Percentiles rank a stretch among this genome's conserved stretches.
Evolutionary conservation across 169 alveolate species (phyloP).

Genomic region (Plasmodium reichenowi): DNA sequence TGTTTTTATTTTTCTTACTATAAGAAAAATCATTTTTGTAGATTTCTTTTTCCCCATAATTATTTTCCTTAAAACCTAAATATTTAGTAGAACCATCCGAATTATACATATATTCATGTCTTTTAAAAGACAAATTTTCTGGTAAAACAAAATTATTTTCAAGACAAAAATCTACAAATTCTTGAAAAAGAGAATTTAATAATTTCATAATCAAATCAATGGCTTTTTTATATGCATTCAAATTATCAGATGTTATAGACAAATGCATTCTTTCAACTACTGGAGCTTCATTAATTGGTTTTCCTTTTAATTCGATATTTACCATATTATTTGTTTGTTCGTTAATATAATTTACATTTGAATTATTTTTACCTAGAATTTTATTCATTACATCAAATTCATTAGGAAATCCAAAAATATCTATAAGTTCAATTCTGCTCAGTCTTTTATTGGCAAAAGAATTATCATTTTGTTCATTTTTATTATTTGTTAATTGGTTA

Average conservation of each 20-base stretch:
- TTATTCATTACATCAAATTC: slow-evolving; percentile 85
- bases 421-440: slow-evolving; percentile 87
- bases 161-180: slow-evolving; percentile 80
- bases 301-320: slow-evolving; percentile 86
- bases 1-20: slow-evolving; percentile 34
- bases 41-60: slow-evolving; percentile 30
- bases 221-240: slow-evolving; percentile 80
- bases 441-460: slow-evolving; percentile 68
- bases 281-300: slow-evolving; percentile 87
- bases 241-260: slow-evolving; percentile 81
- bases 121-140: slow-evolving; percentile 79
- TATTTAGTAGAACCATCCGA: slow-evolving; percentile 81
- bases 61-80: slow-evolving; percentile 79
- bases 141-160: slow-evolving; percentile 78
- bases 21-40: slow-evolving; percentile 33
- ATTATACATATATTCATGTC: slow-evolving; percentile 85
- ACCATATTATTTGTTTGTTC: slow-evolving; percentile 84
- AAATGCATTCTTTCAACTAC: slow-evolving; percentile 86
- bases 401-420: slow-evolving; percentile 87
- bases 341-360: slow-evolving; percentile 85
- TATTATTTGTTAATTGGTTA: not conserved
- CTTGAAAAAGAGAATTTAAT: slow-evolving; percentile 84
- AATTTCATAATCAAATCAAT: slow-evolving; percentile 83
- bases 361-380: slow-evolving; percentile 85
- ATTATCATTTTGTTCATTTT: slow-evolving; percentile 40